These are phyloP conservation scores for Dictyostelium citrinum DNA, from an alignment of 78 protist genomes.

Conservation along the genomic window DNA sequence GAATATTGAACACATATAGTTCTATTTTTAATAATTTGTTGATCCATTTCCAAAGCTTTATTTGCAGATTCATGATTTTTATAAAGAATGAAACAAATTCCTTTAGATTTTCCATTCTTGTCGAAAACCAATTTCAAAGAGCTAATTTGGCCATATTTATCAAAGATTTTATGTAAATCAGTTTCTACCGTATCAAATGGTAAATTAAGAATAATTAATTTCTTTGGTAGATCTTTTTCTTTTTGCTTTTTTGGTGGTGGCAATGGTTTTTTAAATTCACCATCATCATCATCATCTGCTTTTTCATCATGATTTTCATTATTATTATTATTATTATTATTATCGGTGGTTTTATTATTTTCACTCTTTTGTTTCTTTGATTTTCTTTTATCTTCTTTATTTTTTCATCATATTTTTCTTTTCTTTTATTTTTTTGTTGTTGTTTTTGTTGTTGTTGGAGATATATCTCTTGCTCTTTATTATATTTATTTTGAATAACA, in stretches of 20 bases:
- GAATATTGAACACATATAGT: constrained; percentile 7
- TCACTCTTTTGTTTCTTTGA: neutral
- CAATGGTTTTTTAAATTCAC: neutral
- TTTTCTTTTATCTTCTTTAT: neutral
- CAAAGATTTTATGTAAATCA: neutral
- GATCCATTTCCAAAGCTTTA: constrained; percentile 7
- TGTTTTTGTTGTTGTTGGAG: neutral
- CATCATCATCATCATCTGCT: neutral
- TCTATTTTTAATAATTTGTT: neutral
- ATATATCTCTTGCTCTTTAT: constrained; percentile 1
- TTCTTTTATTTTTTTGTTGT: neutral
- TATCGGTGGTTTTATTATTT: too few relatives aligned
- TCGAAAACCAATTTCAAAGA: neutral
- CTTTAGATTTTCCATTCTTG: constrained; percentile 43
- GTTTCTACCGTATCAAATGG: neutral
- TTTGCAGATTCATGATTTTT: neutral
- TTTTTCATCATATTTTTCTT: neutral
- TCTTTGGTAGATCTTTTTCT: constrained; percentile 8
- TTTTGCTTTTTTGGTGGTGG: neutral
- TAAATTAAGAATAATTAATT: constrained; percentile 3
- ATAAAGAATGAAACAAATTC: constrained; percentile 23
- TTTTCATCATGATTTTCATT: neutral
- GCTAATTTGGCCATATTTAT: constrained; percentile 9
- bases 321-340: neutral
- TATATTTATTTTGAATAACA: neutral